Percentiles rank a stretch among this genome's conserved stretches.
phyloP scores from a whole-genome alignment of 73 alveolate genomes.

The Paramecium octaurelia region DNA sequence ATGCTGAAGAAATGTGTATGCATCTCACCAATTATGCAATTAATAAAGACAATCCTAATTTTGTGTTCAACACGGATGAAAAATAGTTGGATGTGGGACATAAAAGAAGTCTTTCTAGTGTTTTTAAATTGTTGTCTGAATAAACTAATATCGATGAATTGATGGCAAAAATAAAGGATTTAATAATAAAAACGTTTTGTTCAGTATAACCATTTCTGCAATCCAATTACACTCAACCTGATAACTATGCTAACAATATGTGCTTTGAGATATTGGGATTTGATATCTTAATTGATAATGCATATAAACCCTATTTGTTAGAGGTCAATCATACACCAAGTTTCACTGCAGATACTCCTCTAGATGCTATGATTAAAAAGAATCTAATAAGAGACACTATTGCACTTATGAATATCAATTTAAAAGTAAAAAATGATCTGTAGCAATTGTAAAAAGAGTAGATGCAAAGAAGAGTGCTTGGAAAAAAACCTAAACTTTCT shows the following conservation, averaged over 20 bases:
- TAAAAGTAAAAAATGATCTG: slow-evolving; percentile 56
- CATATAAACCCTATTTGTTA: slow-evolving; percentile 83
- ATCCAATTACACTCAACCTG: slow-evolving; percentile 75
- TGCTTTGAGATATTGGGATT: slow-evolving; percentile 92
- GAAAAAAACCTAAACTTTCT: neutral
- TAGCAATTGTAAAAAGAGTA: slow-evolving; percentile 33
- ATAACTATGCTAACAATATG: slow-evolving; percentile 73
- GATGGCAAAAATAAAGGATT: slow-evolving; percentile 78
- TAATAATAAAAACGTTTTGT: slow-evolving; percentile 81
- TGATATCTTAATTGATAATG: slow-evolving; percentile 81
- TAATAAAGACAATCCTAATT: slow-evolving; percentile 73
- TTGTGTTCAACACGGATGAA: slow-evolving; percentile 78
- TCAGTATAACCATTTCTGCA: slow-evolving; percentile 75
- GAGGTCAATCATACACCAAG: slow-evolving; percentile 94
- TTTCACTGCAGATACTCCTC: slow-evolving; percentile 81
- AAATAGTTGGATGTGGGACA: slow-evolving; percentile 80
- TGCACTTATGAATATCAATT: slow-evolving; percentile 63
- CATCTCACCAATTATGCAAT: slow-evolving; percentile 93
- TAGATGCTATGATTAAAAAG: slow-evolving; percentile 75
- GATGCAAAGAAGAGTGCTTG: slow-evolving; percentile 37
- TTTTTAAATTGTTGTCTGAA: neutral
- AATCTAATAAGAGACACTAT: slow-evolving; percentile 69
- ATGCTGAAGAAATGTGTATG: slow-evolving; percentile 79
- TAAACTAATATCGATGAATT: slow-evolving; percentile 55
- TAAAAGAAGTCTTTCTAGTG: slow-evolving; percentile 73